Base-by-base conservation (phyloP, 208 protist species). In the Acanthamoeba healyi region DNA sequence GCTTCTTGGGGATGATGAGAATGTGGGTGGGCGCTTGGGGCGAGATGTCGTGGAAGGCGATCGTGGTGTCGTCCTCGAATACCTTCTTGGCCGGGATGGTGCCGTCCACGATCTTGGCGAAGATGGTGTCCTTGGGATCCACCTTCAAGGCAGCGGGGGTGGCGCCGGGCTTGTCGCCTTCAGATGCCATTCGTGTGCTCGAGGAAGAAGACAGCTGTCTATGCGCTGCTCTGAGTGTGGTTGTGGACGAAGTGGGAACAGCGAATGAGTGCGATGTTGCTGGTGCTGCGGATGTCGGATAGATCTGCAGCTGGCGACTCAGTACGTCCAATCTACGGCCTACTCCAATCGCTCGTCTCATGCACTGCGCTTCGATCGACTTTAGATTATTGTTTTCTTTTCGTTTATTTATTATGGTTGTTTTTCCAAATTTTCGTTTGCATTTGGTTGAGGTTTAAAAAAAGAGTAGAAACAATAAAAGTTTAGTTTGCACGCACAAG, bases 31-130 rank as follows among this genome's bases (percentile, higher is more conserved):
- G 96, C 29, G 96, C 96, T 44, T 93, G 63, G 42, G 96, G 96
- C 9, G 19, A 86, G 51, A 97, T 94, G 94, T 97, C 96, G 10
- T 94, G 46, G 82, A 97, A 97, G n/a, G 96, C 96, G 12, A 97
- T 58, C 63, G 61, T 61, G 32, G 46, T 42, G 24, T 94, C 94
- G 87, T 96, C 94, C 81, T 96, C 95, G 32, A 90, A 95, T 1
- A 96, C 95, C 58, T 96, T 96, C 44, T 96, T 79, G 24, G 67
- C 81, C 40, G 89, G 89, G n/a, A 97, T 96, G 34, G 51, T 54
- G 34, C 94, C 94, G 32, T 54, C 38, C 24, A 96, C 92, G 49
- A 97, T 96, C 90, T 97, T 97, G 42, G 91, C 96, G 91, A 97
- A 97, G 56, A 97, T 94, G 0, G 96, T 97, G 54, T 97, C 92